Evolutionary conservation across 2,329 filamentous ascomycete species (phyloP).

Genomic region (Xylariaceae sp.): DNA sequence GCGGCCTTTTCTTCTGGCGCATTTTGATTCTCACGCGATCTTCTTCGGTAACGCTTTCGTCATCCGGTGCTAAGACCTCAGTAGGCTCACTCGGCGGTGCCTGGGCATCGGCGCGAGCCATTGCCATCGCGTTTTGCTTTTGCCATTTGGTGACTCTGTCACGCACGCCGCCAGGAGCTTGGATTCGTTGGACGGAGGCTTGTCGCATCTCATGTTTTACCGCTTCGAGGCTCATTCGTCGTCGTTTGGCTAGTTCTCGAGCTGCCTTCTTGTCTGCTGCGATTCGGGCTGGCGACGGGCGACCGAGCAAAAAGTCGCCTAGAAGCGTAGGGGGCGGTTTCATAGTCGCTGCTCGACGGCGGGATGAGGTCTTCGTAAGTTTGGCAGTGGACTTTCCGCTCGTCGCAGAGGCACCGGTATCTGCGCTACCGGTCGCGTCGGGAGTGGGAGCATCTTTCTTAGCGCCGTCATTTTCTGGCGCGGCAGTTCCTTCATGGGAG

Average conservation of each 20-base stretch:
- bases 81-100: slow-evolving; percentile 53
- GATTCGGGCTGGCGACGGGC: slow-evolving; percentile 45
- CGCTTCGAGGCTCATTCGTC: slow-evolving; percentile 55
- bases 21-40: slow-evolving; percentile 54
- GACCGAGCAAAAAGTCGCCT: slow-evolving; percentile 31
- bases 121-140: slow-evolving; percentile 64
- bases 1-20: slow-evolving; percentile 41
- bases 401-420: slow-evolving; percentile 16
- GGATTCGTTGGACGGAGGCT: slow-evolving; percentile 53
- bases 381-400: slow-evolving; percentile 23
- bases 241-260: slow-evolving; percentile 38
- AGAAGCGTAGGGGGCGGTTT: slow-evolving; percentile 29
- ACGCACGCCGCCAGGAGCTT: slow-evolving; percentile 61
- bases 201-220: slow-evolving; percentile 57
- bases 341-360: slow-evolving; percentile 28
- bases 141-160: slow-evolving; percentile 84
- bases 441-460: slow-evolving; percentile 20
- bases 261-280: slow-evolving; percentile 40
- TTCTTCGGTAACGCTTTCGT: slow-evolving; percentile 56
- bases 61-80: slow-evolving; percentile 56
- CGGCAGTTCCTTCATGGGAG: slow-evolving; percentile 6
- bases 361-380: slow-evolving; percentile 23
- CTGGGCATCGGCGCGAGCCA: slow-evolving; percentile 47
- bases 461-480: background rate
- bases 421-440: slow-evolving; percentile 13